Percentiles rank a stretch among this genome's conserved stretches.
These are phyloP conservation scores for Candida ficus DNA, from an alignment of 805 yeast species.

Conservation along the genomic window DNA sequence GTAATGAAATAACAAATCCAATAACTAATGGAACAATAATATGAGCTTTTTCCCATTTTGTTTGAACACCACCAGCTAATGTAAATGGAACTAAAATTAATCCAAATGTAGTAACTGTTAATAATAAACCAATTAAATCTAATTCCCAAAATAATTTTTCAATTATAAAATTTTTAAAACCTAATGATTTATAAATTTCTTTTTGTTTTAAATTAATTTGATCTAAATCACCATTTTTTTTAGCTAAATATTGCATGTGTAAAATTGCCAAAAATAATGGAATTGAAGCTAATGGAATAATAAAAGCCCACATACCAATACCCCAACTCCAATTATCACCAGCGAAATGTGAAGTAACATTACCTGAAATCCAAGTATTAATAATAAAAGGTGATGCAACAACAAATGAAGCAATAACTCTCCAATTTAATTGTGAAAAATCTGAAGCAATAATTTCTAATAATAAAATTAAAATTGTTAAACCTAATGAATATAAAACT, in stretches of 20 bases:
- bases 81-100: slow-evolving; percentile 64
- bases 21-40: slow-evolving; percentile 62
- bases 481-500: slow-evolving; percentile 41
- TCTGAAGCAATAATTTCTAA: slow-evolving; percentile 56
- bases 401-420: slow-evolving; percentile 52
- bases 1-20: slow-evolving; percentile 48
- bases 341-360: slow-evolving; percentile 36
- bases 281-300: slow-evolving; percentile 45
- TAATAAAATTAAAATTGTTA: slow-evolving; percentile 51
- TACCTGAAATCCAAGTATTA: slow-evolving; percentile 67
- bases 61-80: slow-evolving; percentile 52
- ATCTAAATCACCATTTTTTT: slow-evolving; percentile 36
- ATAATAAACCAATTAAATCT: slow-evolving; percentile 56
- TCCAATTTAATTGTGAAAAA: slow-evolving; percentile 59
- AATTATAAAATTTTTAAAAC: slow-evolving; percentile 23
- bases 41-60: slow-evolving; percentile 50
- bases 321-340: slow-evolving; percentile 44
- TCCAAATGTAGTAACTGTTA: slow-evolving; percentile 52
- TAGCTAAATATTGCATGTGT: slow-evolving; percentile 44
- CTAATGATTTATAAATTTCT: neutral
- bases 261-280: slow-evolving; percentile 41
- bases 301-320: slow-evolving; percentile 57
- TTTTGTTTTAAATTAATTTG: slow-evolving; percentile 26
- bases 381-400: slow-evolving; percentile 66
- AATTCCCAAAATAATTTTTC: slow-evolving; percentile 48